These are phyloP conservation scores for Alternaria triticina DNA, from an alignment of 2,329 filamentous ascomycete genomes.

Conservation along the genomic window DNA sequence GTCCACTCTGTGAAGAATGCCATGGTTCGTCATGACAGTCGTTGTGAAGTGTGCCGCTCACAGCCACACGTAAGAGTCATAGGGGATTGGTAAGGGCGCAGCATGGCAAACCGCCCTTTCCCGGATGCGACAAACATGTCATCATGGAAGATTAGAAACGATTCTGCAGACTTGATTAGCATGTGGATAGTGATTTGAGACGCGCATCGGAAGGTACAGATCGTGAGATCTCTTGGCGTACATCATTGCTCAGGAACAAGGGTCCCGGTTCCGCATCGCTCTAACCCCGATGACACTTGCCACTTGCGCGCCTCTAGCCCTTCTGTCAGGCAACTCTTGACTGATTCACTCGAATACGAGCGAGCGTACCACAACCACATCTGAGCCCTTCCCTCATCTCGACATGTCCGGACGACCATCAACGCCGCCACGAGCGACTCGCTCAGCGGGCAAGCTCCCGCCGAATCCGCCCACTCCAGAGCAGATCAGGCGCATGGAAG, in stretches of 20 bases:
- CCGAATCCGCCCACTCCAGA: conserved; percentile 64
- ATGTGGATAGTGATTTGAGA: conserved; percentile 15
- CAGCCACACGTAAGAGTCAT: conserved; percentile 48
- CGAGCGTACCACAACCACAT: not conserved
- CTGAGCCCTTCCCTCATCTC: not conserved
- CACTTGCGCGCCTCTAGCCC: conserved; percentile 11
- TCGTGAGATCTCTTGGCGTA: conserved; percentile 36
- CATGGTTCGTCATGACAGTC: conserved; percentile 8
- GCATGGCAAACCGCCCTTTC: conserved; percentile 29
- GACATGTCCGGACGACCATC: conserved; percentile 51
- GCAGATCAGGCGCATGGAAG: conserved; percentile 71
- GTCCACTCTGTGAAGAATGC: not conserved
- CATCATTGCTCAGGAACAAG: conserved; percentile 39
- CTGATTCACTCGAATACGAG: not conserved
- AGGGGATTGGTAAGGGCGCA: conserved; percentile 41
- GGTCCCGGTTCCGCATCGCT: conserved; percentile 20
- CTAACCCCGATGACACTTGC: conserved; percentile 14
- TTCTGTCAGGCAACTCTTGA: not conserved
- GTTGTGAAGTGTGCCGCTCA: conserved; percentile 29
- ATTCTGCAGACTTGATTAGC: conserved; percentile 1
- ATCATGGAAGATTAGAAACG: not conserved
- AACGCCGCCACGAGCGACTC: conserved; percentile 55
- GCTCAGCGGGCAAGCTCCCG: conserved; percentile 50
- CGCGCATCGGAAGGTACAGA: conserved; percentile 16
- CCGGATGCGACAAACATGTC: not conserved